Base-by-base conservation (phyloP, 2,329 filamentous ascomycete genomes). In the Ilyonectria destructans region DNA sequence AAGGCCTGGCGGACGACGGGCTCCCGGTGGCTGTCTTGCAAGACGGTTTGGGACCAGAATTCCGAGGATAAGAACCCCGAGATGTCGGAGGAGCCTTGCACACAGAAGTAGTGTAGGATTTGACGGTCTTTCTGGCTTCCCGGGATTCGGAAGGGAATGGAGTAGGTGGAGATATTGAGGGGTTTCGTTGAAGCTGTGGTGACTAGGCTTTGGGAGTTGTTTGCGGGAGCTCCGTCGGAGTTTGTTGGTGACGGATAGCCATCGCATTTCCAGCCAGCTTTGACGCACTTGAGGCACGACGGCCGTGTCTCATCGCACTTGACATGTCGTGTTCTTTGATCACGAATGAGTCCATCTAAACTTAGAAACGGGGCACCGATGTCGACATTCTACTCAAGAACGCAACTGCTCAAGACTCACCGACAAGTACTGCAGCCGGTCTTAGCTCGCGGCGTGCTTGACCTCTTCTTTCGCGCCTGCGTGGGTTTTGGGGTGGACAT, bases 91-190 rank as follows among this genome's bases (percentile, higher is more conserved):
- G 63, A 55, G 23, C 57, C 63, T 21, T 65, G 63, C 13, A 52
- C 45, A 26, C 63, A 65, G 43, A 65, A 65, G 51, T 65, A 65
- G 57, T 65, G 63, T 23, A 65, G 23, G 17, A 65, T 35, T 21
- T 65, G 63, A 21, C 63, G 63, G 63, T 65, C 63, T 21, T 65
- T 60, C 33, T 65, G 63, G 57, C 63, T 65, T 2, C 63, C 63
- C 6, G 63, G 63, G 15, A 65, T 57, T 35, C 52, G 48, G 46
- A 65, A 65, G 4, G 63, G 63, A 26, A 65, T 29, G 6, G 63
- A 65, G 29, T 65, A 65, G 1, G 57, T 57, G 13, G 63, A 45
- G 15, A 65, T 65, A 43, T 43, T 57, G 49, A 65, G 31, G 12
- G 62, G n/a, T 46, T 21, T 54, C 31, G 29, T 26, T 49, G 46